Evolutionary conservation across 768 basidiomycete genomes (phyloP).

Genomic region (Lanmaoa pseudosensibilis): DNA sequence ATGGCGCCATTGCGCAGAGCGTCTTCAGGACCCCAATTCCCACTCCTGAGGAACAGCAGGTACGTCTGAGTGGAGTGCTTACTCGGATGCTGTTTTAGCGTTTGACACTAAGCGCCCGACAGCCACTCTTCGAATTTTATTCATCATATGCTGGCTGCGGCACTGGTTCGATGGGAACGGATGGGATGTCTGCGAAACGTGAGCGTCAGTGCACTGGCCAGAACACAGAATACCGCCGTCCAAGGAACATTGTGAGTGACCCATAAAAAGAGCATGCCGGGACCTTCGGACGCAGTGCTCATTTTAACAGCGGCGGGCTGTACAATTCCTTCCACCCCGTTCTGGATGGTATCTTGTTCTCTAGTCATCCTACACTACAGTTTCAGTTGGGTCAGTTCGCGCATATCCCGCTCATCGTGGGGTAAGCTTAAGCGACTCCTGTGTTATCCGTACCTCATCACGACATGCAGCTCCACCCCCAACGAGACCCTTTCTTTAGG

Average conservation of each 20-base stretch:
- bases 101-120: not conserved
- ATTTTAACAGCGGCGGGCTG: constrained; percentile 33
- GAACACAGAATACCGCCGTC: constrained; percentile 51
- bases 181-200: constrained; percentile 52
- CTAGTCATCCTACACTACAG: constrained; percentile 48
- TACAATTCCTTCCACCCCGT: constrained; percentile 56
- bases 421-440: constrained; percentile 38
- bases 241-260: constrained; percentile 42
- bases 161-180: constrained; percentile 34
- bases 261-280: not conserved
- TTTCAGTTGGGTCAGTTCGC: constrained; percentile 47
- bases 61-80: constrained; percentile 25
- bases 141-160: constrained; percentile 51
- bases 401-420: constrained; percentile 57
- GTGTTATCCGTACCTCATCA: not conserved
- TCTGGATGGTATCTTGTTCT: constrained; percentile 52
- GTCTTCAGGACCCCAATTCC: constrained; percentile 54
- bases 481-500: constrained; percentile 57
- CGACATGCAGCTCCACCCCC: constrained; percentile 47
- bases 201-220: constrained; percentile 49
- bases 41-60: constrained; percentile 51
- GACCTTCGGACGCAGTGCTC: constrained; percentile 1
- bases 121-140: constrained; percentile 57
- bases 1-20: constrained; percentile 61
- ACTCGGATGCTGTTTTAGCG: not conserved